These are phyloP conservation scores for Pilobolus umbonatus DNA, from an alignment of 192 early-diverging fungal genomes.

Conservation along the genomic window DNA sequence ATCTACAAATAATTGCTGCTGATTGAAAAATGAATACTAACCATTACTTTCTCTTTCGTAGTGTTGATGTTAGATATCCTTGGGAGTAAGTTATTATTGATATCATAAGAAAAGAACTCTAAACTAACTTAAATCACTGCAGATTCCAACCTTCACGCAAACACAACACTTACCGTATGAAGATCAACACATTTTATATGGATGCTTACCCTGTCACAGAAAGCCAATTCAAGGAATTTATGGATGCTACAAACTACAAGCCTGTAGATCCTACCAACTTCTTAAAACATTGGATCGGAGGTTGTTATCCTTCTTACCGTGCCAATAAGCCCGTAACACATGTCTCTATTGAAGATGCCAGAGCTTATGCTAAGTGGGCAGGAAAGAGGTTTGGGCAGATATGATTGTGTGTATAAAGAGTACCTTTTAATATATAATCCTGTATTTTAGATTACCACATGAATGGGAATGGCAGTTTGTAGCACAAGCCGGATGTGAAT, in stretches of 20 bases:
- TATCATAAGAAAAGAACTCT: background rate
- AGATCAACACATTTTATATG: constrained; percentile 18
- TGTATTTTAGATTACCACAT: constrained; percentile 13
- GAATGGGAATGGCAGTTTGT: constrained; percentile 29
- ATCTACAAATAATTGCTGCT: background rate
- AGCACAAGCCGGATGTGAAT: constrained; percentile 19
- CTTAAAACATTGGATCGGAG: constrained; percentile 21
- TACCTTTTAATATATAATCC: background rate
- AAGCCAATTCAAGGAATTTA: constrained; percentile 17
- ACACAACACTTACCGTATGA: constrained; percentile 15
- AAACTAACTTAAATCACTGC: background rate
- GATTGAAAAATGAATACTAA: background rate
- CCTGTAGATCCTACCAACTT: constrained; percentile 23
- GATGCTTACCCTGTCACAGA: constrained; percentile 20
- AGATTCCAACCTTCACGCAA: constrained; percentile 17
- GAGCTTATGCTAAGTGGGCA: constrained; percentile 22
- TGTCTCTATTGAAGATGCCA: constrained; percentile 25
- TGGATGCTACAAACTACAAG: constrained; percentile 19
- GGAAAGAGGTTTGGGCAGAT: constrained; percentile 25
- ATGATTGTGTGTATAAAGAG: too few species aligned
- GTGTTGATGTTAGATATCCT: constrained; percentile 22
- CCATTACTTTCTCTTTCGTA: background rate
- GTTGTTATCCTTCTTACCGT: constrained; percentile 6
- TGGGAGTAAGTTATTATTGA: constrained; percentile 23
- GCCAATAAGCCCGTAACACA: constrained; percentile 23